These are phyloP conservation scores for Trichoderma pleuroti DNA, from an alignment of 2,329 filamentous ascomycete genomes.

Conservation along the genomic window DNA sequence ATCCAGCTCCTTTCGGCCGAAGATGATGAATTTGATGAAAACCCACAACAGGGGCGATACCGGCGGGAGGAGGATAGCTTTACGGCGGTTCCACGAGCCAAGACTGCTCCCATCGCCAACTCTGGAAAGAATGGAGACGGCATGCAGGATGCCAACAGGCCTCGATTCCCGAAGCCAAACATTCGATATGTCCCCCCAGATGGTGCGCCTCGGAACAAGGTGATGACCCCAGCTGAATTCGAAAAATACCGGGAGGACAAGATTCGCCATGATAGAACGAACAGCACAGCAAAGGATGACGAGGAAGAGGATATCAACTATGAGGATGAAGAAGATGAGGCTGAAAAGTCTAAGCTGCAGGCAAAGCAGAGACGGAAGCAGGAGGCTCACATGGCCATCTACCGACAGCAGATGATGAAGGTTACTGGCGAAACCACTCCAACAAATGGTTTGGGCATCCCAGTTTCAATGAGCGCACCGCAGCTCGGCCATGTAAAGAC, in stretches of 20 bases:
- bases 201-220: conserved; percentile 58
- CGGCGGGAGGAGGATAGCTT: conserved; percentile 42
- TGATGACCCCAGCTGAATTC: conserved; percentile 88
- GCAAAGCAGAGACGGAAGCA: conserved; percentile 80
- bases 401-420: conserved; percentile 96
- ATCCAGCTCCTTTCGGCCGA: conserved; percentile 42
- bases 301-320: conserved; percentile 64
- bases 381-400: conserved; percentile 84
- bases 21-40: conserved; percentile 22
- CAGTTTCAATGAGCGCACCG: conserved; percentile 60
- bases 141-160: conserved; percentile 49
- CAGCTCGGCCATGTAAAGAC: conserved; percentile 46
- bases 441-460: conserved; percentile 51
- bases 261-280: conserved; percentile 52
- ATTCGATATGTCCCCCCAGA: conserved; percentile 34
- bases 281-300: conserved; percentile 48
- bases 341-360: conserved; percentile 68
- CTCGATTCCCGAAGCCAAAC: conserved; percentile 36
- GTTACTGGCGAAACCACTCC: conserved; percentile 70
- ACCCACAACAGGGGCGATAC: conserved; percentile 29
- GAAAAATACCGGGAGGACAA: conserved; percentile 76
- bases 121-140: conserved; percentile 41
- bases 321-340: conserved; percentile 74
- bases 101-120: conserved; percentile 31
- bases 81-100: conserved; percentile 30